Percentiles rank a stretch among this genome's conserved stretches.
phyloP scores from a whole-genome alignment of 2,329 filamentous ascomycete genomes.

The Fusarium sp. region DNA sequence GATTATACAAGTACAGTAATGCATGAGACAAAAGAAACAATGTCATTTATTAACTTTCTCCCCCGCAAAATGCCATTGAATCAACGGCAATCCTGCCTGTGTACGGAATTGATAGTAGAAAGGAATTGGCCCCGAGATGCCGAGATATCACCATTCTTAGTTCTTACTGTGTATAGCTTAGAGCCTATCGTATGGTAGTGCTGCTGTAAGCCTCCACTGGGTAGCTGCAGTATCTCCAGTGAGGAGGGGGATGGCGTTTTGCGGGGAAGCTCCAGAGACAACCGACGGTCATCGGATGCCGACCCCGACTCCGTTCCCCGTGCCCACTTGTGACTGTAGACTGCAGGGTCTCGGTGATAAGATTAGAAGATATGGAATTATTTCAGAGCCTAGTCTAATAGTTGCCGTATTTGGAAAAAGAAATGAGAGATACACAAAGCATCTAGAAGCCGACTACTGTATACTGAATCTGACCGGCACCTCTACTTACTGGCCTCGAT shows the following conservation, averaged over 20 bases:
- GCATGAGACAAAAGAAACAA: not conserved
- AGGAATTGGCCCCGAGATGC: constrained; percentile 39
- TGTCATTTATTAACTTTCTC: constrained; percentile 22
- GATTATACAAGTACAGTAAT: not conserved
- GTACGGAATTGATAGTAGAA: constrained; percentile 10
- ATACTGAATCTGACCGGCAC: not conserved
- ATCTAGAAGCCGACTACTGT: not conserved
- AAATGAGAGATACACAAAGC: not conserved
- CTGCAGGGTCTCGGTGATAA: not conserved
- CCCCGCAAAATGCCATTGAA: constrained; percentile 16
- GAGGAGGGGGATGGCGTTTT: constrained; percentile 20
- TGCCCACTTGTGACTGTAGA: constrained; percentile 18
- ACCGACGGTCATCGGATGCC: constrained; percentile 35
- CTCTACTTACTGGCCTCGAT: not conserved
- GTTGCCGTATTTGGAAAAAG: not conserved
- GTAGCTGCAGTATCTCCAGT: not conserved
- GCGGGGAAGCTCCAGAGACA: constrained; percentile 26
- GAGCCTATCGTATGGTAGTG: too few relatives aligned
- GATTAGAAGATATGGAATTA: constrained; percentile 1
- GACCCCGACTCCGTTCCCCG: constrained; percentile 23
- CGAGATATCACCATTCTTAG: constrained; percentile 45
- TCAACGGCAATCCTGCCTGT: constrained; percentile 33
- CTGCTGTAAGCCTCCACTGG: not conserved
- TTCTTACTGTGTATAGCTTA: not conserved
- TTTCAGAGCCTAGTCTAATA: not conserved